These are phyloP conservation scores for Eimeria praecox DNA, from an alignment of 169 alveolate genomes.

Conservation along the genomic window DNA sequence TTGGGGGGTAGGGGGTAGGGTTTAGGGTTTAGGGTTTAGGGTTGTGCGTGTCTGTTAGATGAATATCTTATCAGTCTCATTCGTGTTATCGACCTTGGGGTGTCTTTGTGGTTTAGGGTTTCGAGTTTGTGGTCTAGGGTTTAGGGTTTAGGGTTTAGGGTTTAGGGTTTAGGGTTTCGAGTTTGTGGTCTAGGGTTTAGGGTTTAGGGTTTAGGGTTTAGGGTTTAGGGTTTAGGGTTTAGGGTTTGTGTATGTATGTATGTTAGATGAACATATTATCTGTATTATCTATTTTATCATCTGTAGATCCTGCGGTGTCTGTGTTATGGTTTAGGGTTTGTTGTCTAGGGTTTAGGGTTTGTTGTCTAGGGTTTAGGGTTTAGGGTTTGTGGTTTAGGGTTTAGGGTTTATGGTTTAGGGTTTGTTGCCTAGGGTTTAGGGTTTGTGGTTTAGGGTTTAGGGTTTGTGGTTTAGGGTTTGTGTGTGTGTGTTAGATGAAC, in stretches of 20 bases:
- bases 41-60: not conserved
- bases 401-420: not conserved
- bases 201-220: not conserved
- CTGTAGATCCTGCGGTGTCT: constrained; percentile 92
- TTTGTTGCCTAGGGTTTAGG: constrained; percentile 3
- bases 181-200: constrained; percentile 27
- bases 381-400: constrained; percentile 24
- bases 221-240: constrained; percentile 31
- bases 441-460: constrained; percentile 14
- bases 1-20: not conserved
- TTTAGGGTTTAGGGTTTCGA: not conserved
- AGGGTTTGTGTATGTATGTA: constrained; percentile 21
- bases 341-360: not conserved
- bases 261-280: constrained; percentile 71
- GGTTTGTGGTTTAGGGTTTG: constrained; percentile 42
- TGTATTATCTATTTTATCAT: constrained; percentile 90
- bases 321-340: not conserved
- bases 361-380: constrained; percentile 37
- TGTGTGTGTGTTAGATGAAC: constrained; percentile 55
- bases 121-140: not conserved
- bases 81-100: no score
- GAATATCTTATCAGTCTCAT: no score
- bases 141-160: constrained; percentile 25
- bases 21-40: constrained; percentile 13
- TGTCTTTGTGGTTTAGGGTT: not conserved